Conservation (phyloP, 495 filamentous ascomycete genomes). For the Chaetomidium leptoderma region DNA sequence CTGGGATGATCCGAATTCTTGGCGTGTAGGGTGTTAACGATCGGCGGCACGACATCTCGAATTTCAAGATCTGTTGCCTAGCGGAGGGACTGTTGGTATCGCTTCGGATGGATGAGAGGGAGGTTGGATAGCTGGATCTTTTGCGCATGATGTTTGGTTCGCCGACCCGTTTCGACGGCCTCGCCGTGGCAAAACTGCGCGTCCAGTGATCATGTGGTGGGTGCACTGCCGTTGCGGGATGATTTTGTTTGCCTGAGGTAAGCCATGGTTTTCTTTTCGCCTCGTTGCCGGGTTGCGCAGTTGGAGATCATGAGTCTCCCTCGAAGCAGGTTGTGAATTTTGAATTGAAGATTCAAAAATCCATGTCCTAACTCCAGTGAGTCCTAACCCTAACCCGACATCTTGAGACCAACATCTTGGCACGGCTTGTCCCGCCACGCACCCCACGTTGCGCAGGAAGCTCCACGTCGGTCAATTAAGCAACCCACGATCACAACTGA, state of each 20-base stretch:
- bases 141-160: conserved; percentile 6
- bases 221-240: neutral
- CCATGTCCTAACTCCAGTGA: neutral
- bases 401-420: neutral
- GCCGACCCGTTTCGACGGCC: neutral
- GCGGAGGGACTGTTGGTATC: neutral
- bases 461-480: conserved; percentile 26
- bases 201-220: neutral
- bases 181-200: neutral
- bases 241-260: no score
- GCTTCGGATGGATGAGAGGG: no score
- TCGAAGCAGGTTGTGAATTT: neutral
- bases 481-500: conserved; percentile 6
- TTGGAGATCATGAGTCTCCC: neutral
- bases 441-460: conserved; percentile 7
- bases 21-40: neutral
- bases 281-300: neutral
- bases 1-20: neutral
- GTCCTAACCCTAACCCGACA: conserved; percentile 17
- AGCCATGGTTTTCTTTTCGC: neutral
- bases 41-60: neutral
- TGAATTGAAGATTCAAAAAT: neutral
- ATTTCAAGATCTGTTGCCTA: neutral
- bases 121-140: neutral
- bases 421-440: conserved; percentile 11